Base-by-base conservation (phyloP, 257 asterid species). In the Scutellaria galericulata region DNA sequence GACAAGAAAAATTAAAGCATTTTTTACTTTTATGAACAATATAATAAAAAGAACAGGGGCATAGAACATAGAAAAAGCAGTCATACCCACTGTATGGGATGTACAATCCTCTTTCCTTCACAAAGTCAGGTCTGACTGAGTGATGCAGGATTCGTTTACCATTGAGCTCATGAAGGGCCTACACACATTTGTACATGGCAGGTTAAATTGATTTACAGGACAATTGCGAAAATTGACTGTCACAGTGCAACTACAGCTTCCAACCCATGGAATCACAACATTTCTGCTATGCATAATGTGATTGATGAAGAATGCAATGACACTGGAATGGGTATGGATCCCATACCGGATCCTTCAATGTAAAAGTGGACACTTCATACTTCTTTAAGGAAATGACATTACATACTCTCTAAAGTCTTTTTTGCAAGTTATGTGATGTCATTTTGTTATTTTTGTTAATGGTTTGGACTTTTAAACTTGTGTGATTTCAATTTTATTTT, bases 81-180 rank as follows among this genome's bases (percentile, higher is more conserved):
- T 31, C 37, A 66, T 90, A 88, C 98, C 90, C 86, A 72, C 81
- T 77, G 18, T 65, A 55, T 2, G 93, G 95, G 48, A 91, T 86
- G 79, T 80, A 80, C 1, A 82, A 50, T 47, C 91, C 87, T 79
- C 92, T 87, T 80, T 85, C 93, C 71, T n/a, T 72, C 7, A 91
- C 92, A 53, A 84, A 13, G 78, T 91, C 96, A 55, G 91, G 94
- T 62, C 79, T 89, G 55, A 93, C 85, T 1, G 22, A 72, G 71
- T 96, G 96, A 42, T 91, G 91, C 76, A 85, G 44, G 79, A 93
- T 68, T 1, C 84, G 91, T 73, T 80, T 57, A 20, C 98, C 98
- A 78, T 93, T 90, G 74, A 85, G 40, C 62, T 85, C 85, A 0
- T 15, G 18, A 3, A 86, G 72, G n/a, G 92, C 98, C 97, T 93